Base-by-base conservation (phyloP, 2,329 filamentous ascomycete genomes). In the Fusarium setosum region DNA sequence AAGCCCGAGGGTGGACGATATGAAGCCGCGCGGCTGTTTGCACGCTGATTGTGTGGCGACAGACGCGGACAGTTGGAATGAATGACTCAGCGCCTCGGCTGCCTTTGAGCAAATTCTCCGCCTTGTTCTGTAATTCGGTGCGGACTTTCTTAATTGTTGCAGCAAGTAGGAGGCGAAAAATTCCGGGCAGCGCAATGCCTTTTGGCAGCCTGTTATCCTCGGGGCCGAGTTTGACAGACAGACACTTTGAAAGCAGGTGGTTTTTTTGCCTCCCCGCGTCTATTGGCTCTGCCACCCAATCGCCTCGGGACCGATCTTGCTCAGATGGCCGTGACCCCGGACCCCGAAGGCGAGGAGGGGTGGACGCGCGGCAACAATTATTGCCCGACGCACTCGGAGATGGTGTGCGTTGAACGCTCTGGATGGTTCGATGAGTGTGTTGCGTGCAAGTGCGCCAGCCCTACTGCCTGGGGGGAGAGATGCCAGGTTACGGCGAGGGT, bases 321-420 rank as follows among this genome's bases (percentile, higher is more conserved):
- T 9, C 4, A 56, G 47, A 53, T 37, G 34, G 37, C 54, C 45
- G 59, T 34, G 24, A 49, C 31, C n/a, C 49, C 41, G 31, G 50
- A 48, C 55, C 50, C 59, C 40, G 52, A 49, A 40, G 41, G 31
- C n/a, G 44, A 17, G n/a, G 31, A 41, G 40, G 40, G 51, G 55
- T 64, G 64, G 62, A 63, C 70, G 70, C 70, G 70, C 70, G 70
- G 70, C 70, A 55, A 57, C 15, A 48, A 54, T 47, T 18, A 38
- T 56, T 50, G 50, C 49, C 61, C 59, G 56, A 48, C 44, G 35
- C 48, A 29, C 24, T 38, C 54, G 32, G 37, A 40, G 42, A 41
- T 45, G 26, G 54, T 41, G 55, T 54, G 55, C 52, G 56, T 59
- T 42, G 44, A 45, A 49, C 29, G 45, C 50, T 69, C 67, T 56